Percentiles rank a stretch among this genome's conserved stretches.
These are phyloP conservation scores for Penicillium expansum DNA, from an alignment of 2,329 filamentous ascomycete genomes.

Conservation along the genomic window DNA sequence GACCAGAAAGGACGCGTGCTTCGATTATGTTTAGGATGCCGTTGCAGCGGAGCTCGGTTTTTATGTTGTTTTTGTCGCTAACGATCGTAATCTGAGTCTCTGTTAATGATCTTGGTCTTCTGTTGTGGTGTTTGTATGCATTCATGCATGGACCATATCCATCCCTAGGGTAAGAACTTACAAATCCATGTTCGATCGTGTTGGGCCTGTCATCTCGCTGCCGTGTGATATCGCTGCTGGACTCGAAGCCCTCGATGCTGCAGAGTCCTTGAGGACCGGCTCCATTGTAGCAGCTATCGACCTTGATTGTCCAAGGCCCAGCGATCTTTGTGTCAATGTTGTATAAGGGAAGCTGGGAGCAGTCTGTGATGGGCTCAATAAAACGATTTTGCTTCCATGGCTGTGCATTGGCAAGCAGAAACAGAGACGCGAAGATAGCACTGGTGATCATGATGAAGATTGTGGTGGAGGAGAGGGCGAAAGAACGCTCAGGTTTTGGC, in stretches of 20 bases:
- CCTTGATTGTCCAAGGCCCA: conserved; percentile 13
- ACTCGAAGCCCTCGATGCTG: conserved; percentile 9
- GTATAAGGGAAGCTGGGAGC: conserved; percentile 10
- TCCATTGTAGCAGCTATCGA: conserved; percentile 8
- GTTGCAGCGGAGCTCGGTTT: conserved; percentile 17
- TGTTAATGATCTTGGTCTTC: background rate
- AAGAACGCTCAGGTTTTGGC: background rate
- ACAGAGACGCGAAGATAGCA: background rate
- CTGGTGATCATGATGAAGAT: background rate
- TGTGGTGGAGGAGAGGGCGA: no score
- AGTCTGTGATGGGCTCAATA: conserved; percentile 1
- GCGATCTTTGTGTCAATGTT: conserved; percentile 13
- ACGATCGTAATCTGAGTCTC: conserved; percentile 8
- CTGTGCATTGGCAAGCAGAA: conserved; percentile 4
- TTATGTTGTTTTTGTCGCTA: background rate
- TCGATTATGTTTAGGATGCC: conserved; percentile 13
- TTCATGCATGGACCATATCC: background rate
- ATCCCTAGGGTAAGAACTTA: background rate
- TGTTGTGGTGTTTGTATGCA: no score
- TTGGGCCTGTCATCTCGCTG: conserved; percentile 4
- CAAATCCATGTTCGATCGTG: conserved; percentile 7
- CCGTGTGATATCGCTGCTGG: conserved; percentile 11
- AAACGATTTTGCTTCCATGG: background rate
- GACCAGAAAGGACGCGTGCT: conserved; percentile 12
- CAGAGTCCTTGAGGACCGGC: background rate